Evolutionary conservation across 495 filamentous ascomycete genomes (phyloP).

Genomic region (Oidiodendron maius): DNA sequence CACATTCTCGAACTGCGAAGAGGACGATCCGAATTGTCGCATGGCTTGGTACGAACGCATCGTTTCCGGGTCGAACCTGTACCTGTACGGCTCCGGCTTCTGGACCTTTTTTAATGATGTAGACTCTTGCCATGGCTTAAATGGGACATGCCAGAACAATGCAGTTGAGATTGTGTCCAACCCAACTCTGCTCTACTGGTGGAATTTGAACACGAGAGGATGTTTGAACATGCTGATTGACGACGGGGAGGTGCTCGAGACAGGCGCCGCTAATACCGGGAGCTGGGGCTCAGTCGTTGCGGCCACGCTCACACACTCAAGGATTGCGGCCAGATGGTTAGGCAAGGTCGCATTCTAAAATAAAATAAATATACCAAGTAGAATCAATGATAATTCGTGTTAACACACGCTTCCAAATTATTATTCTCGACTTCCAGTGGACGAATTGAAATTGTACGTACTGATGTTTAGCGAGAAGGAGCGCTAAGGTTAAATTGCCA

Average conservation of each 20-base stretch:
- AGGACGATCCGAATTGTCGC: conserved; percentile 53
- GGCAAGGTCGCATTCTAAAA: too few species aligned
- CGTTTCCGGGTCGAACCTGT: conserved; percentile 45
- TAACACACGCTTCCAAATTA: too few species aligned
- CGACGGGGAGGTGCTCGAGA: conserved; percentile 25
- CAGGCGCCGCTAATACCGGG: conserved; percentile 34
- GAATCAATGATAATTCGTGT: too few species aligned
- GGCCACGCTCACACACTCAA: not conserved
- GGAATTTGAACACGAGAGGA: conserved; percentile 36
- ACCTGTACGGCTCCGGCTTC: conserved; percentile 62
- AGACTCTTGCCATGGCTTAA: conserved; percentile 25
- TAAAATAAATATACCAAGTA: too few species aligned
- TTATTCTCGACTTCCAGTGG: too few species aligned
- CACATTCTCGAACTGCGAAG: conserved; percentile 45
- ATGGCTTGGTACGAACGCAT: conserved; percentile 34
- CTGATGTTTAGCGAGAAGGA: too few species aligned
- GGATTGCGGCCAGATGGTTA: not conserved
- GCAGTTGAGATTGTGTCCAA: conserved; percentile 26
- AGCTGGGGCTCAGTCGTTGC: conserved; percentile 20
- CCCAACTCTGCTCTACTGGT: conserved; percentile 31
- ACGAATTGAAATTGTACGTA: too few species aligned
- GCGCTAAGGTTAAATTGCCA: too few species aligned
- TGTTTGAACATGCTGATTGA: conserved; percentile 36
- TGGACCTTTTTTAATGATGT: conserved; percentile 58
- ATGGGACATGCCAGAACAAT: conserved; percentile 25